Conservation (phyloP, 257 asterid genomes). For the Marsdenia floribunda region DNA sequence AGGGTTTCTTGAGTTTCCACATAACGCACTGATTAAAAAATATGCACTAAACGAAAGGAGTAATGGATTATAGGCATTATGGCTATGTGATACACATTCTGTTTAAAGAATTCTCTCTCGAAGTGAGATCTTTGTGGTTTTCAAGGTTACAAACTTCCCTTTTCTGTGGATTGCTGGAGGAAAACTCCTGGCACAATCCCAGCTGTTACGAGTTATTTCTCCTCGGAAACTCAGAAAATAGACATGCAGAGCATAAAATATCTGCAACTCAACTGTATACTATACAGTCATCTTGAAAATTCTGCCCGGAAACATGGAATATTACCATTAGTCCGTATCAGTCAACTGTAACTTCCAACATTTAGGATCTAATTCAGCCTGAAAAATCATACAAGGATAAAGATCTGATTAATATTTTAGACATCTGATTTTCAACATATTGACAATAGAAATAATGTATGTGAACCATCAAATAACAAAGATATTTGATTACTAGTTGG, state of each 20-base stretch:
- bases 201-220: not conserved
- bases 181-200: not conserved
- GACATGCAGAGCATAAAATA: not conserved
- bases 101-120: not conserved
- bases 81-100: not conserved
- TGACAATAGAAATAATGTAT: not conserved
- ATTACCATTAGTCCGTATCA: slow-evolving; percentile 28
- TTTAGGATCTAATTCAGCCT: slow-evolving; percentile 76
- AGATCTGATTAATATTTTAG: not conserved
- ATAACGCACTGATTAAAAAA: not conserved
- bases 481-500: not conserved
- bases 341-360: slow-evolving; percentile 63
- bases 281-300: not conserved
- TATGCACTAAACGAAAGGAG: not conserved
- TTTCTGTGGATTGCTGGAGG: not conserved
- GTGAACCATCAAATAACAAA: not conserved
- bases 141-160: no score
- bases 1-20: not conserved
- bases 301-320: not conserved
- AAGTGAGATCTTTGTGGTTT: not conserved
- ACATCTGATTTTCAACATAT: no score
- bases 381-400: slow-evolving; percentile 11
- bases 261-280: no score
- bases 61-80: not conserved
- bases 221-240: not conserved